These are phyloP conservation scores for Setomelanomma holmii DNA, from an alignment of 2,329 filamentous ascomycete species.

Conservation along the genomic window DNA sequence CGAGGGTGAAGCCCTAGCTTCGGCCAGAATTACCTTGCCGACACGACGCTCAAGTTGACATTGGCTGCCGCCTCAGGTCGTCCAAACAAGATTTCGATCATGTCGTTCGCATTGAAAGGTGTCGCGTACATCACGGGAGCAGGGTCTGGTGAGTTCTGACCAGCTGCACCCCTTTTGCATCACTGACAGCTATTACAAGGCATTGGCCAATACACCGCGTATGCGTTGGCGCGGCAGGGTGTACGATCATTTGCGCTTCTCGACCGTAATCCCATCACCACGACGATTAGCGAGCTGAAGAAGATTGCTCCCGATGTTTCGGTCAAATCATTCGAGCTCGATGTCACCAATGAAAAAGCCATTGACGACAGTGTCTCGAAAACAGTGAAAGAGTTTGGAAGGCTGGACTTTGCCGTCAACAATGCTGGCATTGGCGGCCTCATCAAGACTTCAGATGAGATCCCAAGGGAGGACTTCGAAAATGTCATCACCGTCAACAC, in stretches of 20 bases:
- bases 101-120: slow-evolving; percentile 53
- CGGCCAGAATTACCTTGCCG: no score
- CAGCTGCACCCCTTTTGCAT: background rate
- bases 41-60: no score
- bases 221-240: slow-evolving; percentile 58
- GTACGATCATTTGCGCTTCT: slow-evolving; percentile 56
- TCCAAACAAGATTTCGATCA: slow-evolving; percentile 15
- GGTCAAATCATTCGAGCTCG: slow-evolving; percentile 52
- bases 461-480: slow-evolving; percentile 58
- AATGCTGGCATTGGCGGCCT: slow-evolving; percentile 60
- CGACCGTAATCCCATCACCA: slow-evolving; percentile 52
- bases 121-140: slow-evolving; percentile 60
- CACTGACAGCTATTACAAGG: slow-evolving; percentile 42
- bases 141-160: slow-evolving; percentile 50
- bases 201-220: slow-evolving; percentile 58
- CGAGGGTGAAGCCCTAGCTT: no score
- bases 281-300: slow-evolving; percentile 46
- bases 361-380: slow-evolving; percentile 55
- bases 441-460: slow-evolving; percentile 54
- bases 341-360: slow-evolving; percentile 55
- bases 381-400: slow-evolving; percentile 56
- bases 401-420: slow-evolving; percentile 64
- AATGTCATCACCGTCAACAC: slow-evolving; percentile 62
- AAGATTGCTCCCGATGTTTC: slow-evolving; percentile 50
- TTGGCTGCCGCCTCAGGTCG: no score